Evolutionary conservation across 495 filamentous ascomycete species (phyloP).

Genomic region (Podospora tetraspora): DNA sequence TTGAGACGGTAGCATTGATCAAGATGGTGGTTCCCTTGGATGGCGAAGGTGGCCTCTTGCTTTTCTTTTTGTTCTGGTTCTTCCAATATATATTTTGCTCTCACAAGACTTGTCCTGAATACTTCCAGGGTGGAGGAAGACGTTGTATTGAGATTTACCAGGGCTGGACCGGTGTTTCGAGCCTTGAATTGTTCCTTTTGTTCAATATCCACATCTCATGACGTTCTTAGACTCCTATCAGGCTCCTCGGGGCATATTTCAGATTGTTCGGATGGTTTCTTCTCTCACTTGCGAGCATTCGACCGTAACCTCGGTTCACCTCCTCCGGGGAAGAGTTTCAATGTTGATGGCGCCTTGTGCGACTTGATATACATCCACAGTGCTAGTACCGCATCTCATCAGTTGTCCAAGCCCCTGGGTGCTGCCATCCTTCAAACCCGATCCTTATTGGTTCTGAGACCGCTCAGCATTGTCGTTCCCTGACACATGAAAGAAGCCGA

Average conservation of each 20-base stretch:
- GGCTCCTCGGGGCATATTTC: not conserved
- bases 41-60: not conserved
- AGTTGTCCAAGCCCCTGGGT: not conserved
- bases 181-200: not conserved
- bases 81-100: not conserved
- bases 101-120: not conserved
- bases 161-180: not conserved
- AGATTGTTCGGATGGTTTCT: not conserved
- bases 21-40: no score
- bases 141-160: not conserved
- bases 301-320: not conserved
- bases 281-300: not conserved
- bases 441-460: not conserved
- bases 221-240: not conserved
- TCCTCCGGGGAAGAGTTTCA: not conserved
- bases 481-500: not conserved
- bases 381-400: not conserved
- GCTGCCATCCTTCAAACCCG: no score
- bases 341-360: not conserved
- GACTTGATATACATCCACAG: no score
- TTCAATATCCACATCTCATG: not conserved
- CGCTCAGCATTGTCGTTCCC: not conserved
- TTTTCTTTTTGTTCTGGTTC: not conserved
- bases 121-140: not conserved
- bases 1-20: no score